Percentiles rank a stretch among this genome's conserved stretches.
phyloP scores from a whole-genome alignment of 2,329 filamentous ascomycete species.

The Ophiostoma ips region DNA sequence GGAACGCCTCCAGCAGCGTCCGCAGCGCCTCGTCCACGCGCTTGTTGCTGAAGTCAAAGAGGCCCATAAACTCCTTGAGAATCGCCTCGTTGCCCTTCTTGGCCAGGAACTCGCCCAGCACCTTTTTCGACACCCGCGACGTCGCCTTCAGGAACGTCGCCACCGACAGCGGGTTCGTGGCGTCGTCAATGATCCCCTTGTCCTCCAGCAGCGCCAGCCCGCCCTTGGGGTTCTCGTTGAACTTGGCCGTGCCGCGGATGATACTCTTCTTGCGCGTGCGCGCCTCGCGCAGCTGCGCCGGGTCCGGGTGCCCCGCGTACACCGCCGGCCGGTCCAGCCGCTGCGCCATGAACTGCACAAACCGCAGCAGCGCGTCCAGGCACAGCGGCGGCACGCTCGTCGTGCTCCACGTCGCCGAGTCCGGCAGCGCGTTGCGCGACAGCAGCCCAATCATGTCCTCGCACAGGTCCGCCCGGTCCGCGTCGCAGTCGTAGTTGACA shows the following conservation, averaged over 20 bases:
- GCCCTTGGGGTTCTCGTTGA: slow-evolving; percentile 87
- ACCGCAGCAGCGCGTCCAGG: slow-evolving; percentile 79
- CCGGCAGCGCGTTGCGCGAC: slow-evolving; percentile 86
- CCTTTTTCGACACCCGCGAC: slow-evolving; percentile 74
- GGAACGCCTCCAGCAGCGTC: slow-evolving; percentile 78
- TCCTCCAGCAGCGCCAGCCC: slow-evolving; percentile 76
- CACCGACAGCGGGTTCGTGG: slow-evolving; percentile 59
- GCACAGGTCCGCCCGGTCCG: slow-evolving; percentile 80
- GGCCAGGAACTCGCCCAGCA: slow-evolving; percentile 83
- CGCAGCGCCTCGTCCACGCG: slow-evolving; percentile 83
- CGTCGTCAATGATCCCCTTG: slow-evolving; percentile 70
- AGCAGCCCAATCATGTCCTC: slow-evolving; percentile 90
- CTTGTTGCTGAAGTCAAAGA: slow-evolving; percentile 80
- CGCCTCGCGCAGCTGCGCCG: slow-evolving; percentile 51
- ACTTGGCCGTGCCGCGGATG: slow-evolving; percentile 74
- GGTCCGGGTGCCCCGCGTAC: slow-evolving; percentile 52
- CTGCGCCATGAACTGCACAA: slow-evolving; percentile 83
- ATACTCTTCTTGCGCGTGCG: slow-evolving; percentile 75
- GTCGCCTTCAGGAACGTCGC: slow-evolving; percentile 83
- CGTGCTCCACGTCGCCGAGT: slow-evolving; percentile 97
- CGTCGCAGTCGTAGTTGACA: slow-evolving; percentile 95
- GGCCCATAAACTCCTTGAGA: slow-evolving; percentile 66
- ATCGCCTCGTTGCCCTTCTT: slow-evolving; percentile 82
- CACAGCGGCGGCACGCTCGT: slow-evolving; percentile 94
- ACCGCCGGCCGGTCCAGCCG: slow-evolving; percentile 58